These are phyloP conservation scores for Corylus avellana DNA, from an alignment of 306 rosid species.

Conservation along the genomic window DNA sequence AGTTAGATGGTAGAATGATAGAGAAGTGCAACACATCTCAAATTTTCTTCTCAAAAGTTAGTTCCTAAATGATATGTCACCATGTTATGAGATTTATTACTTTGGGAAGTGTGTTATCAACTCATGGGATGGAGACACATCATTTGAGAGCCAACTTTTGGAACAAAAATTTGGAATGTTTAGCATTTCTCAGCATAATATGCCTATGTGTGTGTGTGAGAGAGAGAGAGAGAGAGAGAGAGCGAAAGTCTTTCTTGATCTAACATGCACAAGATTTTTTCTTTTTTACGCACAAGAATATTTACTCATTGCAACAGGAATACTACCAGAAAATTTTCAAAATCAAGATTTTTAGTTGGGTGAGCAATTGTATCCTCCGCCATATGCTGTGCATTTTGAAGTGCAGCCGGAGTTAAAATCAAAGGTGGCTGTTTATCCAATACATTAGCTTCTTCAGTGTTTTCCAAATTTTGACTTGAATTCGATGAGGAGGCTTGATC, in stretches of 20 bases:
- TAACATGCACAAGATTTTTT: background rate
- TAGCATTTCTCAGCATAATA: background rate
- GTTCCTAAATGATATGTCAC: too few species aligned
- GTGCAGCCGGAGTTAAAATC: background rate
- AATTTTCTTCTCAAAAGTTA: too few species aligned
- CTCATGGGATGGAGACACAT: too few species aligned
- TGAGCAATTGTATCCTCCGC: conserved; percentile 22
- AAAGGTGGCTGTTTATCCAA: conserved; percentile 19
- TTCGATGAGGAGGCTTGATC: conserved; percentile 31
- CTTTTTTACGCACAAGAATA: background rate
- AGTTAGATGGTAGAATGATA: background rate
- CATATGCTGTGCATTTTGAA: conserved; percentile 8
- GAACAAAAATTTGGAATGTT: too few species aligned
- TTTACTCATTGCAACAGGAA: background rate
- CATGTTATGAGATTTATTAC: too few species aligned
- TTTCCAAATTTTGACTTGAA: conserved; percentile 30
- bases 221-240: background rate
- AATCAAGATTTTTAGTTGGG: conserved; percentile 21
- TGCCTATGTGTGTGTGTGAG: too few species aligned
- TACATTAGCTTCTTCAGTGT: conserved; percentile 21
- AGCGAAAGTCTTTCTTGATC: background rate
- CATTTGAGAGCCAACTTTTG: too few species aligned
- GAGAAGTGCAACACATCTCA: too few species aligned
- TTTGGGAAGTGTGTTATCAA: too few species aligned
- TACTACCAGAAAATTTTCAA: conserved; percentile 41